These are phyloP conservation scores for Polygonum maritimum DNA, from an alignment of 148 eudicot genomes.

Conservation along the genomic window DNA sequence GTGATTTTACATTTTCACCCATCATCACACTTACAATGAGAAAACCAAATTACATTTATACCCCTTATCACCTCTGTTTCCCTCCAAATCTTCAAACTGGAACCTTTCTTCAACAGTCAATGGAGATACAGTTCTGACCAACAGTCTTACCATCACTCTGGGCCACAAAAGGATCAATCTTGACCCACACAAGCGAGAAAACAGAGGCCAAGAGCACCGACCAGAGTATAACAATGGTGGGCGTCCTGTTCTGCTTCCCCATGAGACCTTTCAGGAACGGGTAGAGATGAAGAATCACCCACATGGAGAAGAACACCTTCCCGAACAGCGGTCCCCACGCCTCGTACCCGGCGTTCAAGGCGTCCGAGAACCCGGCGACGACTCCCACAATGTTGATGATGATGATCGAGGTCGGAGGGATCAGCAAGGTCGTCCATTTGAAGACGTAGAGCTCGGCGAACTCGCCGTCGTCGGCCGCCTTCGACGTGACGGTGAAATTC, in stretches of 20 bases:
- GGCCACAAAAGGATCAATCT: constrained; percentile 81
- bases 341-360: constrained; percentile 81
- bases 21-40: neutral
- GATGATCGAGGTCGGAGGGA: constrained; percentile 90
- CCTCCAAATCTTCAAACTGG: neutral
- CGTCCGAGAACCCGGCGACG: constrained; percentile 93
- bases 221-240: constrained; percentile 88
- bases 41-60: neutral
- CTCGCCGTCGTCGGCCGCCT: constrained; percentile 73
- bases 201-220: constrained; percentile 95
- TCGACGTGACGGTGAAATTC: constrained; percentile 90
- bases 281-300: constrained; percentile 93
- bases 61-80: neutral
- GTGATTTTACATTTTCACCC: neutral
- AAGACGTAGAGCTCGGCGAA: constrained; percentile 81
- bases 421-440: constrained; percentile 96
- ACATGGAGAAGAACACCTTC: constrained; percentile 76
- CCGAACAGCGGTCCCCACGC: constrained; percentile 98
- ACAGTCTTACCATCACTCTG: constrained; percentile 28
- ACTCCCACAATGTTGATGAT: constrained; percentile 81
- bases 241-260: constrained; percentile 95
- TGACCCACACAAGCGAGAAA: constrained; percentile 97
- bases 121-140: constrained; percentile 59
- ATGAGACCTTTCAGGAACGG: constrained; percentile 97
- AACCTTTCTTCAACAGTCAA: constrained; percentile 51